Conservation (phyloP, 306 rosid genomes). For the Trifolium repens region DNA sequence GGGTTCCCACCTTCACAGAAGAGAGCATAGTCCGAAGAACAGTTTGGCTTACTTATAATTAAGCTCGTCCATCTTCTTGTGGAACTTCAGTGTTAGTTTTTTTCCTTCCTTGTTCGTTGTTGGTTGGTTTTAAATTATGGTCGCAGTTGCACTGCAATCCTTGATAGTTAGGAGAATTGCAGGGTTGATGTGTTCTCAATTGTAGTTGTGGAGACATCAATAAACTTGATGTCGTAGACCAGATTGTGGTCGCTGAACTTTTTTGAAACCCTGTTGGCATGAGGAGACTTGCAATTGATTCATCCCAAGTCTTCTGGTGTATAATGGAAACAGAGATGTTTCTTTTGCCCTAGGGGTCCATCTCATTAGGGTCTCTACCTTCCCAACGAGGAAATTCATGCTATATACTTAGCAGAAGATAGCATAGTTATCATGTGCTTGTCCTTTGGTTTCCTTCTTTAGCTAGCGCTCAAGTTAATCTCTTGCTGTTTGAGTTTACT, state of each 20-base stretch:
- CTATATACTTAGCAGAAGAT: neutral
- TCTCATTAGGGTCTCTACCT: neutral
- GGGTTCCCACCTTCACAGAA: neutral
- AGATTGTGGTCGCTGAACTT: neutral
- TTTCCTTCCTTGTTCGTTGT: neutral
- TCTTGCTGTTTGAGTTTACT: neutral
- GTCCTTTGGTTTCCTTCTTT: neutral
- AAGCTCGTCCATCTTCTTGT: neutral
- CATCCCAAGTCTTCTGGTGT: neutral
- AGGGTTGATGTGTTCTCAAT: neutral
- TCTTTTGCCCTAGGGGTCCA: neutral
- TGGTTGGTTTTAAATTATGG: neutral
- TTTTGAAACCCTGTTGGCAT: neutral
- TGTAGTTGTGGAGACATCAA: neutral
- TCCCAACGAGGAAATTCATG: neutral
- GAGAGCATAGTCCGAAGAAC: neutral
- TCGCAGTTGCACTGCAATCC: neutral
- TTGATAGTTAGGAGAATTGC: neutral
- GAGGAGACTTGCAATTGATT: neutral
- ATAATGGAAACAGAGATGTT: neutral
- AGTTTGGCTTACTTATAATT: neutral
- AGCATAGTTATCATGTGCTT: neutral
- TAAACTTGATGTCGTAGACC: neutral
- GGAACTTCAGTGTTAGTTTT: neutral
- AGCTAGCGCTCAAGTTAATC: slow-evolving; percentile 7